Evolutionary conservation across 345 rosid species (phyloP).

Genomic region (Brassica incana): DNA sequence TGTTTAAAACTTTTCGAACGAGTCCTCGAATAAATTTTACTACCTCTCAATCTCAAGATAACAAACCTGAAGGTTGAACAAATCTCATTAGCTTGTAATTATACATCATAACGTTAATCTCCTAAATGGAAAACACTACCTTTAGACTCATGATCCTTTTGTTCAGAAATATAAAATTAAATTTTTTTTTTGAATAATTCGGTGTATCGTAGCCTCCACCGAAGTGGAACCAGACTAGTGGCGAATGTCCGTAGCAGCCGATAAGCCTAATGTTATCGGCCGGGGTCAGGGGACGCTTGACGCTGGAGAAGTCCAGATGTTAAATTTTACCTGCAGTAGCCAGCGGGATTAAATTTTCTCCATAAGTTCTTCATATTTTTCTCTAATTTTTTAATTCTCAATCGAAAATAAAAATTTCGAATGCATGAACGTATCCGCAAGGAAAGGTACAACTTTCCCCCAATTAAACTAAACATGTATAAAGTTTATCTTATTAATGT

Average conservation of each 20-base stretch:
- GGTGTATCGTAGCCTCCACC: too few relatives aligned
- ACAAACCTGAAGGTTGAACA: not conserved
- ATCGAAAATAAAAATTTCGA: slow-evolving; percentile 47
- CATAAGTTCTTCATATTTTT: not conserved
- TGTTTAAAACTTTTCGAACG: not conserved
- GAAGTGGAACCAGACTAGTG: too few relatives aligned
- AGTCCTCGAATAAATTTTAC: not conserved
- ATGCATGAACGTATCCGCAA: slow-evolving; percentile 49
- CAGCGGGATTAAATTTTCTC: not conserved
- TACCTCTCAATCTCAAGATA: not conserved
- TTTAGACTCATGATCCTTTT: not conserved
- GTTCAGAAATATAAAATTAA: not conserved
- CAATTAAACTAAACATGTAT: slow-evolving; percentile 42
- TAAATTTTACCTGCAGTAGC: too few relatives aligned
- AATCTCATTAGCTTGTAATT: not conserved
- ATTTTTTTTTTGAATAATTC: not conserved
- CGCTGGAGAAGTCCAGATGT: too few relatives aligned
- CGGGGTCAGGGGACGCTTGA: too few relatives aligned
- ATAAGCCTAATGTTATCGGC: too few relatives aligned
- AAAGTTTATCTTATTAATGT: slow-evolving; percentile 40
- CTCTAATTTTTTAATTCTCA: slow-evolving; percentile 21
- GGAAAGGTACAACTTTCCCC: slow-evolving; percentile 47
- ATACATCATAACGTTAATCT: not conserved
- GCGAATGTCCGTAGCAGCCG: too few relatives aligned
- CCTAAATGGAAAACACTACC: not conserved